Percentiles rank a stretch among this genome's conserved stretches.
phyloP scores from a whole-genome alignment of 768 basidiomycete species.

The Lentinus tigrinus region DNA sequence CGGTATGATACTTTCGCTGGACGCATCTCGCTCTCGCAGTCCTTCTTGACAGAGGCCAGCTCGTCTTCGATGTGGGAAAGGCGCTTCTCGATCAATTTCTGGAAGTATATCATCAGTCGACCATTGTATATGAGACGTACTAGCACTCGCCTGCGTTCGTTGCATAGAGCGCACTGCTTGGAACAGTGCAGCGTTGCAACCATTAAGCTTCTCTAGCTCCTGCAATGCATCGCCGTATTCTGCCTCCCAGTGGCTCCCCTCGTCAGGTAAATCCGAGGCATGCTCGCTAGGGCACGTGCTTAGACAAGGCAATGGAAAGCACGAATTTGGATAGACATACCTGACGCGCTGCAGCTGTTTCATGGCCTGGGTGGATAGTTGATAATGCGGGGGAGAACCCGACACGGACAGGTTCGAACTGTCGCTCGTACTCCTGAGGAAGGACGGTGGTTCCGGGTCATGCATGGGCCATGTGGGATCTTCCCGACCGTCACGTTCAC shows the following conservation, averaged over 20 bases:
- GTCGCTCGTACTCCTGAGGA: too few species aligned
- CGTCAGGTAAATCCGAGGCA: background rate
- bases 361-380: too few species aligned
- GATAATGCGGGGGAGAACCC: too few species aligned
- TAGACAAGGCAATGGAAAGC: too few species aligned
- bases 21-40: background rate
- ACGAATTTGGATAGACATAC: background rate
- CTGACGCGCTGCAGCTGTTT: too few species aligned
- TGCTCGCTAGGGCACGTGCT: background rate
- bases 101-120: background rate
- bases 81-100: background rate
- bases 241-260: background rate
- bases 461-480: too few species aligned
- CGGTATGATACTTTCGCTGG: background rate
- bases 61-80: background rate
- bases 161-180: background rate
- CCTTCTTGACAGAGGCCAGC: background rate
- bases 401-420: too few species aligned
- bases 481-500: too few species aligned
- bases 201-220: background rate
- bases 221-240: background rate
- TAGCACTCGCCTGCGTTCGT: background rate
- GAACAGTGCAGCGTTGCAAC: background rate
- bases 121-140: background rate
- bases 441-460: too few species aligned